phyloP scores from a whole-genome alignment of 1,284 basidiomycete genomes.

The Phaffia rhodozyma region DNA sequence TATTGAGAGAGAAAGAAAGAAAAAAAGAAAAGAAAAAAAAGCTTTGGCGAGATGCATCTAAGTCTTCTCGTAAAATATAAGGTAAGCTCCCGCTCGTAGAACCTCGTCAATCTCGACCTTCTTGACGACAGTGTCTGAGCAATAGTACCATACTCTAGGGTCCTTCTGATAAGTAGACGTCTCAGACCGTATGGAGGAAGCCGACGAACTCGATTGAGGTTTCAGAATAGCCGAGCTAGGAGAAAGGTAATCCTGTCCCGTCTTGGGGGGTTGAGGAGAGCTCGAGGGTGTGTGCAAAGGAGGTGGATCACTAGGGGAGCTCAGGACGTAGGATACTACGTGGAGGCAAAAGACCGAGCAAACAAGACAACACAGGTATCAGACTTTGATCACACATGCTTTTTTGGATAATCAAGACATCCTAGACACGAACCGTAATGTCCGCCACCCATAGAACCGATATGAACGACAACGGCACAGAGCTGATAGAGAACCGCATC shows the following conservation, averaged over 20 bases:
- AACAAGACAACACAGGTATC: not conserved
- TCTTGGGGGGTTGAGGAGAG: not conserved
- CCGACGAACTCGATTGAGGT: not conserved
- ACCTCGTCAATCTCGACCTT: slow-evolving; percentile 74
- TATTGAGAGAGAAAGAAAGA: too few relatives aligned
- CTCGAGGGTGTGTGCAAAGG: slow-evolving; percentile 3
- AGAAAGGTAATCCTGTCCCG: not conserved
- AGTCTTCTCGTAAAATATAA: slow-evolving; percentile 74
- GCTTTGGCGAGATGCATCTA: slow-evolving; percentile 5
- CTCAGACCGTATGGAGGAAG: not conserved
- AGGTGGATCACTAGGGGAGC: slow-evolving; percentile 11
- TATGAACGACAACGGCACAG: slow-evolving; percentile 70
- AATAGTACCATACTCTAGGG: slow-evolving; percentile 72
- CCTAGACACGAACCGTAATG: slow-evolving; percentile 62
- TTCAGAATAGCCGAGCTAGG: slow-evolving; percentile 1
- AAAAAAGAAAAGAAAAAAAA: too few relatives aligned
- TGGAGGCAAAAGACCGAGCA: not conserved
- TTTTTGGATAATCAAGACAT: too few relatives aligned
- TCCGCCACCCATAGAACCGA: slow-evolving; percentile 78
- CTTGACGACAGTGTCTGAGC: slow-evolving; percentile 63
- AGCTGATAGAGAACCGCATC: slow-evolving; percentile 33
- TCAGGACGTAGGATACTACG: slow-evolving; percentile 17
- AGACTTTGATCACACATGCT: not conserved
- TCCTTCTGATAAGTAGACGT: slow-evolving; percentile 25
- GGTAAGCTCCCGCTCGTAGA: slow-evolving; percentile 75